phyloP scores from a whole-genome alignment of 148 eudicot genomes.

The Nepenthes gracilis region DNA sequence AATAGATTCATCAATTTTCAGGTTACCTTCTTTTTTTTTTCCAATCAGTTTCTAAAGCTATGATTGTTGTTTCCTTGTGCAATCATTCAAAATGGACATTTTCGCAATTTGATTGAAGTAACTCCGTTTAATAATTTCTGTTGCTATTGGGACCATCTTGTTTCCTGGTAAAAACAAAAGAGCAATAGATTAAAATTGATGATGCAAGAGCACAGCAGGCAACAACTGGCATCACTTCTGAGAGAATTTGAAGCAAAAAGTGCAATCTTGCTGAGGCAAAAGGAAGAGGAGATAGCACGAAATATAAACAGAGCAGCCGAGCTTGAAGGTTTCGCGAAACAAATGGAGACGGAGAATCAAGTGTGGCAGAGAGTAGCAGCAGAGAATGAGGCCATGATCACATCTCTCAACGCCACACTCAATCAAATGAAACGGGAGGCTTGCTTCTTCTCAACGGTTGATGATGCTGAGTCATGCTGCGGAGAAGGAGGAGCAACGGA shows the following conservation, averaged over 20 bases:
- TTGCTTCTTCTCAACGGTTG: background rate
- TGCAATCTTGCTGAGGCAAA: background rate
- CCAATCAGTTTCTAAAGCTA: too few species aligned
- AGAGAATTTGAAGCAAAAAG: background rate
- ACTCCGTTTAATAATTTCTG: background rate
- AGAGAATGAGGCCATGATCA: background rate
- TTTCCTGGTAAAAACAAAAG: background rate
- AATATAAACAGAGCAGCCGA: background rate
- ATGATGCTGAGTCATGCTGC: background rate
- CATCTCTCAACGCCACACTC: background rate
- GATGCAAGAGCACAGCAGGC: background rate
- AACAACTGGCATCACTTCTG: background rate
- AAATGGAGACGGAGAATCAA: background rate
- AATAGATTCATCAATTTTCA: slow-evolving; percentile 46
- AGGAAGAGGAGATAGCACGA: background rate
- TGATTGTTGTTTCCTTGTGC: too few species aligned
- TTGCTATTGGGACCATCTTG: background rate
- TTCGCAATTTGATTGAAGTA: background rate
- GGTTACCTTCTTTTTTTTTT: slow-evolving; percentile 20
- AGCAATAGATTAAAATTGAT: background rate
- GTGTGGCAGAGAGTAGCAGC: background rate
- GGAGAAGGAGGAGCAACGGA: background rate
- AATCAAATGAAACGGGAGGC: background rate
- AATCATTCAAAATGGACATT: too few species aligned
- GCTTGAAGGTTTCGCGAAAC: background rate